A percentile compares a stretch with the other conserved stretches of the same genome.
Evolutionary conservation across 441 rosid species (phyloP).

Genomic region (Syzygium syzygioides): DNA sequence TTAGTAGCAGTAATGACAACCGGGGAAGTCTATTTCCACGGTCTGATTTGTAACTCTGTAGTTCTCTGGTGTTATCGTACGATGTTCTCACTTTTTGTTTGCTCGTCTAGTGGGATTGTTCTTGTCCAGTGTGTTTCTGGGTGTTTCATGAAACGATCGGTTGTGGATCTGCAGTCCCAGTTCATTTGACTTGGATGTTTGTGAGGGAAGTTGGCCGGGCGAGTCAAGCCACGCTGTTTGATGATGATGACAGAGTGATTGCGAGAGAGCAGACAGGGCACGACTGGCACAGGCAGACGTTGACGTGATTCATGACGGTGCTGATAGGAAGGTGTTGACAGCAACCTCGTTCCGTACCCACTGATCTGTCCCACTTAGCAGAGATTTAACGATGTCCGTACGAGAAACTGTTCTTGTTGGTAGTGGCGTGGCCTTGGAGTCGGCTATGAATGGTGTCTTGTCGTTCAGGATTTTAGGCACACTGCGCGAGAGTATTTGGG

Average conservation of each 20-base stretch:
- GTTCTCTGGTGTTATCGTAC: neutral
- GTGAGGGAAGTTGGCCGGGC: neutral
- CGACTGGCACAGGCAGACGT: neutral
- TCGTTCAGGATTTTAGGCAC: neutral
- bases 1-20: neutral
- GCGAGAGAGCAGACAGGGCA: neutral
- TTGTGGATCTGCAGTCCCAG: neutral
- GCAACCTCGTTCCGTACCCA: neutral
- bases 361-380: neutral
- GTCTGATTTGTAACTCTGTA: neutral
- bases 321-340: neutral
- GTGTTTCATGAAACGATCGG: neutral
- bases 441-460: neutral
- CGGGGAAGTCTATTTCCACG: neutral
- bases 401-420: neutral
- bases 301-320: neutral
- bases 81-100: neutral
- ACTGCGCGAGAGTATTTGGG: neutral
- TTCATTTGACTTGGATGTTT: neutral
- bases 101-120: neutral
- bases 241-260: neutral
- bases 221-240: neutral
- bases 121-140: neutral
- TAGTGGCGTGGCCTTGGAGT: neutral
- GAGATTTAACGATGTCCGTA: neutral